Percentiles rank a stretch among this genome's conserved stretches.
These are phyloP conservation scores for Rhynchospora breviuscula DNA, from an alignment of 176 grass and related monocot species.

Conservation along the genomic window DNA sequence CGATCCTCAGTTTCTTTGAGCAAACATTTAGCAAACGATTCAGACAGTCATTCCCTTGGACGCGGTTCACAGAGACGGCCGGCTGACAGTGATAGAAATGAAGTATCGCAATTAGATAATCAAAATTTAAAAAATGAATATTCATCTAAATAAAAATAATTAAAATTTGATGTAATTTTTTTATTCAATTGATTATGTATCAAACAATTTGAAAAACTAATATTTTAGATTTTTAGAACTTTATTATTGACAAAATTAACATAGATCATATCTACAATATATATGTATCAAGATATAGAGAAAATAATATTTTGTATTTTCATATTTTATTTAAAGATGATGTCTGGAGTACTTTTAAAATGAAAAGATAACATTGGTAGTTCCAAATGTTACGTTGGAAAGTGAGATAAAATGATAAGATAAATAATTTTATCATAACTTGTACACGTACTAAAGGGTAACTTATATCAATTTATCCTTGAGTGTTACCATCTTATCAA, in stretches of 20 bases:
- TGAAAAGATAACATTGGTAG: background rate
- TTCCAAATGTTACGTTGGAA: background rate
- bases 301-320: background rate
- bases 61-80: background rate
- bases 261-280: too few species aligned
- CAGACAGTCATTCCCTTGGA: background rate
- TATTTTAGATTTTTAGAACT: too few species aligned
- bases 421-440: background rate
- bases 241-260: too few species aligned
- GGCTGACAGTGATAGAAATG: background rate
- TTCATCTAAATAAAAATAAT: background rate
- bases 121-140: background rate
- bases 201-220: background rate
- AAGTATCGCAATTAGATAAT: background rate
- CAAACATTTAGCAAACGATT: too few species aligned
- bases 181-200: background rate
- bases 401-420: constrained; percentile 7
- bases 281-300: too few species aligned
- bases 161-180: background rate
- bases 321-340: background rate
- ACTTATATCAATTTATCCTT: background rate
- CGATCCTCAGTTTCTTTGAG: background rate
- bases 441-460: background rate
- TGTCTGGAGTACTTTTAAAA: background rate
- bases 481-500: background rate